Percentiles rank a stretch among this genome's conserved stretches.
Conservation (phyloP, 345 rosid species). For the Sisymbrium altissimum region DNA sequence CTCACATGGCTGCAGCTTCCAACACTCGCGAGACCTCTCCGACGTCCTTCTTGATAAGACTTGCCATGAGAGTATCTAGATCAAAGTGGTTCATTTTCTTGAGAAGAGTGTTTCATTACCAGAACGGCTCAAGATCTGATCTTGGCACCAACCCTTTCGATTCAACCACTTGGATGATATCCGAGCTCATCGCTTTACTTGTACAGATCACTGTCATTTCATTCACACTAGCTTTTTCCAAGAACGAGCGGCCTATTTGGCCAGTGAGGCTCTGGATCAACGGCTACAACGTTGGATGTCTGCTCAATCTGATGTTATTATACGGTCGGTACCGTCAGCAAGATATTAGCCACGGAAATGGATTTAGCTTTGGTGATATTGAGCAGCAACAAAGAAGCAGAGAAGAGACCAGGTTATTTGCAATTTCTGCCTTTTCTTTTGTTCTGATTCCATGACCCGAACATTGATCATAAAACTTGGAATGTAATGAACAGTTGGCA, state of each 20-base stretch:
- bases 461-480: background rate
- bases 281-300: constrained; percentile 75
- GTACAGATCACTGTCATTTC: constrained; percentile 60
- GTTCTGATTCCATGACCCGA: background rate
- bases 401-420: constrained; percentile 71
- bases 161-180: constrained; percentile 78
- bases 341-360: constrained; percentile 43
- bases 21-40: constrained; percentile 39
- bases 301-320: constrained; percentile 60
- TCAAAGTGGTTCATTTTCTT: constrained; percentile 90
- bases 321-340: constrained; percentile 72
- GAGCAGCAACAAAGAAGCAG: constrained; percentile 64
- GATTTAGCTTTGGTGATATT: constrained; percentile 46
- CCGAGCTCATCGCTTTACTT: constrained; percentile 68
- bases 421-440: background rate
- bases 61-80: constrained; percentile 77
- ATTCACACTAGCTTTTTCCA: constrained; percentile 57
- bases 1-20: constrained; percentile 9
- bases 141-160: constrained; percentile 89
- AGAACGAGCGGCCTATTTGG: constrained; percentile 80
- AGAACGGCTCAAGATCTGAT: constrained; percentile 78
- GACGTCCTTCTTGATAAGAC: constrained; percentile 48
- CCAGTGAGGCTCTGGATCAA: constrained; percentile 89
- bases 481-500: background rate
- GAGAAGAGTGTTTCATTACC: constrained; percentile 94